Evolutionary conservation across 495 filamentous ascomycete genomes (phyloP).

Genomic region (Rostrohypoxylon terebratum): DNA sequence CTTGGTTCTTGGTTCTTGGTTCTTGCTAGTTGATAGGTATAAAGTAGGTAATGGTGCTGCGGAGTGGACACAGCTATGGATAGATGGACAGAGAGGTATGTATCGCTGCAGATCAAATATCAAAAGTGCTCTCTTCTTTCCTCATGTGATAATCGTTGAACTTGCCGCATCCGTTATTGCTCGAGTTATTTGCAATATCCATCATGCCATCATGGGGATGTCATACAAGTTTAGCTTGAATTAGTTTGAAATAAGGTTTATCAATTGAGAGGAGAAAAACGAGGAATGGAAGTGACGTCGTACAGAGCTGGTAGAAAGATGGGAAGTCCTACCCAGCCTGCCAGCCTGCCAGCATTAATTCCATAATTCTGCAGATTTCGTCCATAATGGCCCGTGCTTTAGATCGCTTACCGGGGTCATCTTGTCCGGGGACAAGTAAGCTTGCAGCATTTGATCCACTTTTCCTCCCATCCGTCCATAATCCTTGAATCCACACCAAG

Average conservation of each 20-base stretch:
- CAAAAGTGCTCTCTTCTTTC: not conserved
- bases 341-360: not conserved
- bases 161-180: not conserved
- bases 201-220: not conserved
- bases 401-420: conserved; percentile 5
- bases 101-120: not conserved
- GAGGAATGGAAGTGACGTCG: conserved; percentile 7
- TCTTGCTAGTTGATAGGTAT: not conserved
- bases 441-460: conserved; percentile 25
- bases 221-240: not conserved
- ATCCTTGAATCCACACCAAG: conserved; percentile 23
- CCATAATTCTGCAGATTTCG: not conserved
- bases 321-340: conserved; percentile 9
- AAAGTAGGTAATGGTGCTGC: not conserved
- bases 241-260: not conserved
- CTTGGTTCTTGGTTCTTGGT: conserved; percentile 12
- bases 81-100: too few relatives aligned
- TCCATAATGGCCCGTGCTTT: not conserved
- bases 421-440: conserved; percentile 1
- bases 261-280: not conserved
- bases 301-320: conserved; percentile 1
- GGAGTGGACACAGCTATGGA: too few relatives aligned
- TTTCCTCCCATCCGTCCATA: conserved; percentile 21
- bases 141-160: conserved; percentile 7
- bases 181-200: not conserved